Conservation (phyloP, 768 basidiomycete species). For the Suillus placidus region DNA sequence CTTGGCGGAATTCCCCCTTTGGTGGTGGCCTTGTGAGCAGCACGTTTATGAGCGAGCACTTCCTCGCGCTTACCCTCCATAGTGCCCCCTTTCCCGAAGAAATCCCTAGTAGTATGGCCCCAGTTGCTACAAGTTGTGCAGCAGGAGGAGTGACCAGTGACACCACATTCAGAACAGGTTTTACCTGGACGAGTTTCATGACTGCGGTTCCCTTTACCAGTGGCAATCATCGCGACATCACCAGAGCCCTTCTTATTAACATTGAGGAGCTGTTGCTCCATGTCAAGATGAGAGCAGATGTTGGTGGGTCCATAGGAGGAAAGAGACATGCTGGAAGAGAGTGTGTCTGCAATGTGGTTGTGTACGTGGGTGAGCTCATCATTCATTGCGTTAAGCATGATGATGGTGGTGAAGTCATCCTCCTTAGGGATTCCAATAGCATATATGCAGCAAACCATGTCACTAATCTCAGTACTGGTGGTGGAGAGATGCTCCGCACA, state of each 20-base stretch:
- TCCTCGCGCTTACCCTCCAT: too few relatives aligned
- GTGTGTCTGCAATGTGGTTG: conserved; percentile 13
- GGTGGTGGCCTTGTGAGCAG: too few relatives aligned
- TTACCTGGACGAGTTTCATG: too few relatives aligned
- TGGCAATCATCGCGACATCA: not conserved
- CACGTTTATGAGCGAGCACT: too few relatives aligned
- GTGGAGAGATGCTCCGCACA: conserved; percentile 4
- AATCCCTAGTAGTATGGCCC: too few relatives aligned
- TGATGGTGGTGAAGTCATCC: conserved; percentile 15
- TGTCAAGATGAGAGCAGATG: not conserved
- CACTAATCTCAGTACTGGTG: conserved; percentile 6
- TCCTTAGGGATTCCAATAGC: conserved; percentile 21
- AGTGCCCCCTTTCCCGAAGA: too few relatives aligned
- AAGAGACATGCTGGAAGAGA: not conserved
- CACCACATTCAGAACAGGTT: too few relatives aligned
- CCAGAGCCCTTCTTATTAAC: not conserved
- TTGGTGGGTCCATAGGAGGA: not conserved
- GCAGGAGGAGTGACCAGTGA: too few relatives aligned
- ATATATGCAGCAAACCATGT: conserved; percentile 19
- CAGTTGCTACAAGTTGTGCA: too few relatives aligned
- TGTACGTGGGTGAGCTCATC: not conserved
- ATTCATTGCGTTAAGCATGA: conserved; percentile 18
- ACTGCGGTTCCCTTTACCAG: too few relatives aligned
- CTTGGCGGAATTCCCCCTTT: too few relatives aligned
- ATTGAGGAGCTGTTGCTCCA: conserved; percentile 8